phyloP scores from a whole-genome alignment of 768 basidiomycete genomes.

The Hygrocybe coccinea region DNA sequence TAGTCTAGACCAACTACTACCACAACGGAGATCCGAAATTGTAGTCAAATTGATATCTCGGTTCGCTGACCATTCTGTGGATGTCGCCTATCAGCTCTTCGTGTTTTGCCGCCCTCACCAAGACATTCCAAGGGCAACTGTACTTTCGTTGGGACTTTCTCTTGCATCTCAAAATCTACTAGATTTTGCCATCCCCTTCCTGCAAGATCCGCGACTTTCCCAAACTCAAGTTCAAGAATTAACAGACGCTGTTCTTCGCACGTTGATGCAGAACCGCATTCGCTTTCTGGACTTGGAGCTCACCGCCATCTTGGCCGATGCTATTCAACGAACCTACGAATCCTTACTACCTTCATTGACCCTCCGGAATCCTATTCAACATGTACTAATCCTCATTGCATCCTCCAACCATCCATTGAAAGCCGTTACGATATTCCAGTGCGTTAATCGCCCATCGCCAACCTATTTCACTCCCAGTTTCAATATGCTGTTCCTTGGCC shows the following conservation, averaged over 20 bases:
- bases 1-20: constrained; percentile 22
- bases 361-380: constrained; percentile 44
- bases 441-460: constrained; percentile 31
- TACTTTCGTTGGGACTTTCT: constrained; percentile 29
- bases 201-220: constrained; percentile 30
- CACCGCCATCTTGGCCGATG: constrained; percentile 32
- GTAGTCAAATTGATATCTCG: constrained; percentile 16
- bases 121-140: constrained; percentile 17
- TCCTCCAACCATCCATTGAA: constrained; percentile 32
- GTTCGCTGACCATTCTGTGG: constrained; percentile 23
- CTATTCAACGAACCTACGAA: constrained; percentile 35
- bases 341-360: constrained; percentile 26
- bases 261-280: constrained; percentile 32
- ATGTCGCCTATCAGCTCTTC: constrained; percentile 33
- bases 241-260: constrained; percentile 35
- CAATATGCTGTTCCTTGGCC: constrained; percentile 35
- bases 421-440: constrained; percentile 38
- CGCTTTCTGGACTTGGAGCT: constrained; percentile 26
- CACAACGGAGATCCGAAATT: constrained; percentile 27
- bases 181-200: constrained; percentile 31
- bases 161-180: constrained; percentile 28
- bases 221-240: constrained; percentile 32
- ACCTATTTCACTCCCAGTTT: constrained; percentile 39
- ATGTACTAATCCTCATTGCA: constrained; percentile 40
- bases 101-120: constrained; percentile 20